These are phyloP conservation scores for Lecanicillium sp. DNA, from an alignment of 2,329 filamentous ascomycete species.

Conservation along the genomic window DNA sequence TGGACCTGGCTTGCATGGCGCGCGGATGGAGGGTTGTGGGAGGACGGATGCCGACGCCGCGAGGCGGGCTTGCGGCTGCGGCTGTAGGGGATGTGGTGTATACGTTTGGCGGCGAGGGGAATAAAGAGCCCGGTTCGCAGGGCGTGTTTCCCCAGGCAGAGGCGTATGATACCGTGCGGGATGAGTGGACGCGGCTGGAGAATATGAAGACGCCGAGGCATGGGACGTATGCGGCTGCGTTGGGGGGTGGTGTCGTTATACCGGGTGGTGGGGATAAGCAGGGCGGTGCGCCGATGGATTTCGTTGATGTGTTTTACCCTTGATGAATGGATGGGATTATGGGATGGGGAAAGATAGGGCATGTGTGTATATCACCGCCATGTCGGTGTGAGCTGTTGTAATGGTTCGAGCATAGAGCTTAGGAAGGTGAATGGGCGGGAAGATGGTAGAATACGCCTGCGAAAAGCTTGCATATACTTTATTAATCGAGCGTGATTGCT, in stretches of 20 bases:
- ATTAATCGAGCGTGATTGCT: no score
- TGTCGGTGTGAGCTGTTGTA: no score
- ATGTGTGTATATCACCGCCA: no score
- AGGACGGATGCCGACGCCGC: slow-evolving; percentile 26
- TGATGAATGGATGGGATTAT: not conserved
- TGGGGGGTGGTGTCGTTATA: slow-evolving; percentile 21
- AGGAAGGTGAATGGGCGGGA: no score
- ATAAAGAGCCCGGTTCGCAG: slow-evolving; percentile 10
- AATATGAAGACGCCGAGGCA: slow-evolving; percentile 26
- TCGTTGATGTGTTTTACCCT: not conserved
- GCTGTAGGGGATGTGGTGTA: slow-evolving; percentile 21
- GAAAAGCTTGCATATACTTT: no score
- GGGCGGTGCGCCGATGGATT: slow-evolving; percentile 7
- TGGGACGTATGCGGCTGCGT: slow-evolving; percentile 21
- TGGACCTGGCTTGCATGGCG: slow-evolving; percentile 20
- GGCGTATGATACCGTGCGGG: slow-evolving; percentile 17
- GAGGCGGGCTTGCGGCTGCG: slow-evolving; percentile 24
- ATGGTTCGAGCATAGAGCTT: no score
- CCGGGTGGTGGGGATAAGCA: slow-evolving; percentile 24
- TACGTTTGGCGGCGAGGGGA: slow-evolving; percentile 30
- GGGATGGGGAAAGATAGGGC: no score
- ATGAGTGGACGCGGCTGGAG: slow-evolving; percentile 18
- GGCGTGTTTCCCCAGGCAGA: slow-evolving; percentile 23
- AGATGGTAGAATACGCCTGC: no score
- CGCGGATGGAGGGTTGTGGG: slow-evolving; percentile 19